A percentile compares a stretch with the other conserved stretches of the same genome.
phyloP scores from a whole-genome alignment of 768 basidiomycete species.

The Sistotremastrum niveocremeum region DNA sequence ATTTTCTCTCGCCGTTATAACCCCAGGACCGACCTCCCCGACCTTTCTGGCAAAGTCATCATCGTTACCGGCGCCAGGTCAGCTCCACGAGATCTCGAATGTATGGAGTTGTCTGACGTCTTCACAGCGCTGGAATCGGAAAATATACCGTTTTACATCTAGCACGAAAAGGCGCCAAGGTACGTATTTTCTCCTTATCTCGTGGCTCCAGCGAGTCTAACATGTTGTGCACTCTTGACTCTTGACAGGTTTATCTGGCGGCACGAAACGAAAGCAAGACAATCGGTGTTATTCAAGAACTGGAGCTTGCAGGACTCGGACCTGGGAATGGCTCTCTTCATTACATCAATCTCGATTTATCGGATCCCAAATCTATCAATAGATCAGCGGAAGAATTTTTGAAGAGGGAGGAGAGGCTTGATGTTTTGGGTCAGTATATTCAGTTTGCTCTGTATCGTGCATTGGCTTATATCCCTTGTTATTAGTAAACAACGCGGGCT shows the following conservation, averaged over 20 bases:
- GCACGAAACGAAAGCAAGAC: neutral
- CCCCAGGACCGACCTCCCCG: slow-evolving; percentile 6
- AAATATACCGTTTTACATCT: neutral
- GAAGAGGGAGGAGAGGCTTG: slow-evolving; percentile 24
- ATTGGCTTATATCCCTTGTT: no score
- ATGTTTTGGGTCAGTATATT: slow-evolving; percentile 24
- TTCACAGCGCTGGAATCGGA: slow-evolving; percentile 6
- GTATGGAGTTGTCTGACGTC: neutral
- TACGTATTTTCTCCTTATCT: neutral
- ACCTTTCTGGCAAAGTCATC: slow-evolving; percentile 6
- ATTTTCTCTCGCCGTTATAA: neutral
- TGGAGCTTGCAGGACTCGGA: no score
- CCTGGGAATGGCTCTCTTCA: no score
- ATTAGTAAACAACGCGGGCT: neutral
- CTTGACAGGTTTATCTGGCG: slow-evolving; percentile 8
- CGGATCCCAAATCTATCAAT: slow-evolving; percentile 22
- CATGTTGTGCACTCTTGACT: no score
- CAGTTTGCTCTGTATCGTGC: no score
- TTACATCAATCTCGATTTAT: neutral
- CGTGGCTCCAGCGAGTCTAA: no score
- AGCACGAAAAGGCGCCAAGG: slow-evolving; percentile 6
- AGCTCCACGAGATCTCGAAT: neutral
- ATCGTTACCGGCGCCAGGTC: slow-evolving; percentile 12
- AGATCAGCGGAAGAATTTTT: slow-evolving; percentile 23
- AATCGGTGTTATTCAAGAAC: no score